phyloP scores from a whole-genome alignment of 306 rosid species.

The Quercus gilva region DNA sequence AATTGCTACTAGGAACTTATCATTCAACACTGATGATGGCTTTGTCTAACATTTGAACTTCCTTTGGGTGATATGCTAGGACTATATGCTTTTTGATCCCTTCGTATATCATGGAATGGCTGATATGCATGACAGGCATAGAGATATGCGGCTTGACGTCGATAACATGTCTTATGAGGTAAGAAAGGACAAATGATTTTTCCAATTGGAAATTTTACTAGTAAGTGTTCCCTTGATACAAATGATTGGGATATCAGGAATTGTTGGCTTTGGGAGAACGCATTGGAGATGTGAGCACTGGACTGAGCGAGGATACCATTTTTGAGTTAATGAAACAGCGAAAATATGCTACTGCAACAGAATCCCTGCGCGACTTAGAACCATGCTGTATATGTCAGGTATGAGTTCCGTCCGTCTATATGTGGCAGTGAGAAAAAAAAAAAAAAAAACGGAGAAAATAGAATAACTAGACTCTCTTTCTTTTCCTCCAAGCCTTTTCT shows the following conservation, averaged over 20 bases:
- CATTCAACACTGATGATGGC: slow-evolving; percentile 15
- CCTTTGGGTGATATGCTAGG: slow-evolving; percentile 44
- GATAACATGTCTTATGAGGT: slow-evolving; percentile 97
- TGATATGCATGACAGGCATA: slow-evolving; percentile 86
- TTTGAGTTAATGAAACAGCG: slow-evolving; percentile 56
- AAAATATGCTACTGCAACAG: slow-evolving; percentile 24
- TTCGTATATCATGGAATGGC: slow-evolving; percentile 72
- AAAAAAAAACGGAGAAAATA: neutral
- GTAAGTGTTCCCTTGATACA: slow-evolving; percentile 18
- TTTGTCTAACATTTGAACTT: neutral
- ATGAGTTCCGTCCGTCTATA: slow-evolving; percentile 10
- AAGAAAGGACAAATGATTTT: slow-evolving; percentile 27
- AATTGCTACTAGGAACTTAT: slow-evolving; percentile 12
- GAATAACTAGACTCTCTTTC: too few species aligned
- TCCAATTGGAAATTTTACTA: neutral
- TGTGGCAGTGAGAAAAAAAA: neutral
- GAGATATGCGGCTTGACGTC: slow-evolving; percentile 95
- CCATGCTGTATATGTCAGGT: slow-evolving; percentile 95
- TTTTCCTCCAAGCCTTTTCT: neutral
- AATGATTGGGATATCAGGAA: slow-evolving; percentile 52
- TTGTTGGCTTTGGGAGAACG: slow-evolving; percentile 84
- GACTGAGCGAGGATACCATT: slow-evolving; percentile 63
- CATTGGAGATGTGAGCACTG: slow-evolving; percentile 82
- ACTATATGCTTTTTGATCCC: slow-evolving; percentile 75
- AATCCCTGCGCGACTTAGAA: slow-evolving; percentile 45